Conservation (phyloP, 805 yeast genomes). For the Cyberlindnera xishuangbannaensis region DNA sequence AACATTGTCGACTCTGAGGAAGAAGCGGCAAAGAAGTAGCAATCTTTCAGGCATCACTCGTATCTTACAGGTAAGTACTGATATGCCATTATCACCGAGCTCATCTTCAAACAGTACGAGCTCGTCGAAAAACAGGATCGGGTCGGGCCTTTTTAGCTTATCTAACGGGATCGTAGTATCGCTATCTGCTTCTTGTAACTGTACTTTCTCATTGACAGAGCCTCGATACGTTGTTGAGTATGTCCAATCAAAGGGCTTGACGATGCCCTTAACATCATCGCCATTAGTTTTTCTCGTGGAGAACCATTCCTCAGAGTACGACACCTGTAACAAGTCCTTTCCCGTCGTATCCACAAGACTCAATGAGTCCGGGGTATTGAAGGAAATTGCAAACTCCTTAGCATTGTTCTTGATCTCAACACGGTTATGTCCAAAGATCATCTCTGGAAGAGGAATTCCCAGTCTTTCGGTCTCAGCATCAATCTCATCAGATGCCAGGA, state of each 20-base stretch:
- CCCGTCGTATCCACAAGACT: conserved; percentile 52
- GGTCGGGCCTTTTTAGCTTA: conserved; percentile 67
- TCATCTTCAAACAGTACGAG: conserved; percentile 90
- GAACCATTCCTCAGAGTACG: conserved; percentile 85
- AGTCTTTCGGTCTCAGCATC: conserved; percentile 54
- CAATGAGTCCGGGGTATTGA: conserved; percentile 75
- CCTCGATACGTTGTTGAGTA: conserved; percentile 81
- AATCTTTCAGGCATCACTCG: conserved; percentile 85
- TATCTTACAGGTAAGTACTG: conserved; percentile 69
- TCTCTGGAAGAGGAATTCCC: conserved; percentile 88
- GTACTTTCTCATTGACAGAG: conserved; percentile 26
- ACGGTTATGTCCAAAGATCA: conserved; percentile 87
- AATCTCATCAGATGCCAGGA: conserved; percentile 65
- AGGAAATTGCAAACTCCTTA: conserved; percentile 45
- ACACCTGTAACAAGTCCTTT: conserved; percentile 53
- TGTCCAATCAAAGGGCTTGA: conserved; percentile 95
- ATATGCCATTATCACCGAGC: conserved; percentile 91
- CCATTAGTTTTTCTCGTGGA: conserved; percentile 27
- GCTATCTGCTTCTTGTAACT: conserved; percentile 22
- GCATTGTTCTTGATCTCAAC: conserved; percentile 44
- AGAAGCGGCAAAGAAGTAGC: conserved; percentile 68
- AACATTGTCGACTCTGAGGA: conserved; percentile 86
- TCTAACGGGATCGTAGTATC: conserved; percentile 55
- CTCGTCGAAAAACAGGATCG: conserved; percentile 85
- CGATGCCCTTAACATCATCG: conserved; percentile 49